Conservation (phyloP, 805 yeast genomes). For the Cyberlindnera petersonii region DNA sequence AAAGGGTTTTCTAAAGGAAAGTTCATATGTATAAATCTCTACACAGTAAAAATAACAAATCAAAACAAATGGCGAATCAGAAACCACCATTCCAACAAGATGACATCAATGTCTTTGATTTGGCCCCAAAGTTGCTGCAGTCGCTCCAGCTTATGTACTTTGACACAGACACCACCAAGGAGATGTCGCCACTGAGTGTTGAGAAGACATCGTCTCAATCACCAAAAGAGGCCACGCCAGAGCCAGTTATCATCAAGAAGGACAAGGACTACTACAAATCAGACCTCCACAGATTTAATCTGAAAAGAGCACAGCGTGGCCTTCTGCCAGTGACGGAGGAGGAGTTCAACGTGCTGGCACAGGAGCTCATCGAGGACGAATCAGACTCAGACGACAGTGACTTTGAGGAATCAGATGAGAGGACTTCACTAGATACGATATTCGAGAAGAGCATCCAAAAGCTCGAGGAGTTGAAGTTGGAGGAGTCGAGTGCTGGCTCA, state of each 20-base stretch:
- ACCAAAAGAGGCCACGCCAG: constrained; percentile 6
- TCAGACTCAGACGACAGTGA: constrained; percentile 50
- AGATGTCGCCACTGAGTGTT: constrained; percentile 26
- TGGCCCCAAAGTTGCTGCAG: constrained; percentile 36
- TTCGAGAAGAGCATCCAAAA: constrained; percentile 23
- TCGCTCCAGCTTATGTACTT: constrained; percentile 53
- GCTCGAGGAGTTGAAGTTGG: constrained; percentile 19
- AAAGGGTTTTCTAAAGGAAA: too few species aligned
- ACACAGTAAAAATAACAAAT: too few species aligned
- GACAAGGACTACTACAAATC: constrained; percentile 49
- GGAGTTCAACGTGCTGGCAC: constrained; percentile 54
- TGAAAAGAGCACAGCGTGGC: constrained; percentile 47
- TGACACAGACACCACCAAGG: constrained; percentile 45
- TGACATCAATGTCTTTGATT: constrained; percentile 48
- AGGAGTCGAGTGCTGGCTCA: constrained; percentile 30
- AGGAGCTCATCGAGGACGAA: constrained; percentile 50
- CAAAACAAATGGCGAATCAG: neutral
- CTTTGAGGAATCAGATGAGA: constrained; percentile 22
- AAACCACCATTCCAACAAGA: constrained; percentile 11
- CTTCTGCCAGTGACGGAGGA: constrained; percentile 46
- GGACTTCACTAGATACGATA: constrained; percentile 20
- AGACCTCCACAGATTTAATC: constrained; percentile 56
- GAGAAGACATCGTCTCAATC: too few species aligned
- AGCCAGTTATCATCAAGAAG: neutral
- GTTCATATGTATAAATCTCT: too few species aligned